These are phyloP conservation scores for Kwoniella heveanensis DNA, from an alignment of 768 basidiomycete genomes.

Conservation along the genomic window DNA sequence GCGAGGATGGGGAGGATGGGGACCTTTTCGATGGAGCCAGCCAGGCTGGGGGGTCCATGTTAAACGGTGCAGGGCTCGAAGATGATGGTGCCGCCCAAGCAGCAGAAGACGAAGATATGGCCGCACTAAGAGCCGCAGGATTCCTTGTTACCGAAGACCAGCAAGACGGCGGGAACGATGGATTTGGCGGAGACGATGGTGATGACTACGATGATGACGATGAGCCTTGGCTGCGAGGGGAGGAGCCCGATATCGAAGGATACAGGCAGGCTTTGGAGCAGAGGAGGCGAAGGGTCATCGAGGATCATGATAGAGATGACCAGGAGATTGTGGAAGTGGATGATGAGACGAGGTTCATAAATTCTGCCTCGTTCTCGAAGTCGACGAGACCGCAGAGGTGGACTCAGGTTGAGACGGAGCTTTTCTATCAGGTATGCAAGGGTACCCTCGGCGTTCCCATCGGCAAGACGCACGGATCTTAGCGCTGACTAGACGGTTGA, in stretches of 20 bases:
- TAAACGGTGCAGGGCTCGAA: not conserved
- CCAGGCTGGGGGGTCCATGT: not conserved
- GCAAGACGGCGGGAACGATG: constrained; percentile 1
- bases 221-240: constrained; percentile 1
- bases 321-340: constrained; percentile 38
- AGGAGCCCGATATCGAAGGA: constrained; percentile 25
- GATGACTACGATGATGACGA: constrained; percentile 25
- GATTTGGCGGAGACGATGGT: constrained; percentile 17
- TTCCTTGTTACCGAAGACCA: constrained; percentile 18
- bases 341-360: constrained; percentile 41
- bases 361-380: constrained; percentile 27
- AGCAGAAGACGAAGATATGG: constrained; percentile 24
- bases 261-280: constrained; percentile 22
- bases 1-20: not conserved
- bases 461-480: no score
- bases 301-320: constrained; percentile 23
- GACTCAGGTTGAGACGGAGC: constrained; percentile 41
- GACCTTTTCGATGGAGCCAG: constrained; percentile 3
- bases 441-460: no score
- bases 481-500: not conserved
- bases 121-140: constrained; percentile 16
- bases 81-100: not conserved
- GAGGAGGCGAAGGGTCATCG: constrained; percentile 20
- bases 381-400: constrained; percentile 28
- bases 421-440: constrained; percentile 46